A percentile compares a stretch with the other conserved stretches of the same genome.
phyloP scores from a whole-genome alignment of 345 rosid species.

The Brassica juncea region DNA sequence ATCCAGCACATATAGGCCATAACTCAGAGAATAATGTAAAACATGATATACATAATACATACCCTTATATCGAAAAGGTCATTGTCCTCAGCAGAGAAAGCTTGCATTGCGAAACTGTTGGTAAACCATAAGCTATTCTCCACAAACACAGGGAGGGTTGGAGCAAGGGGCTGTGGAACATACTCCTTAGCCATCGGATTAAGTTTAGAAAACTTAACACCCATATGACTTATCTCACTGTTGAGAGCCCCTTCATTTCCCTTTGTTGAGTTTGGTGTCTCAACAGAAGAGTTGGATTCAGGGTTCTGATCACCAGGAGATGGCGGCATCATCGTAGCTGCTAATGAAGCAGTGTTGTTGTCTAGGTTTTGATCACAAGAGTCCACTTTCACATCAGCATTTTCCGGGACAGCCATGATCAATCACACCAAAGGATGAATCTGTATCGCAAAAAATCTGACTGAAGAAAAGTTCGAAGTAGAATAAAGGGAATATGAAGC shows the following conservation, averaged over 20 bases:
- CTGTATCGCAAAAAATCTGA: not conserved
- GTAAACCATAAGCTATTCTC: slow-evolving; percentile 27
- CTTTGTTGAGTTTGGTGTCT: slow-evolving; percentile 22
- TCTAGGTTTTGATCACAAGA: slow-evolving; percentile 42
- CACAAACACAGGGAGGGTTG: slow-evolving; percentile 33
- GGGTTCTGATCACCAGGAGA: slow-evolving; percentile 40
- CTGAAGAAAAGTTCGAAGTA: not conserved
- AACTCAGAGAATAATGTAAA: not conserved
- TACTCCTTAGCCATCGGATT: slow-evolving; percentile 85
- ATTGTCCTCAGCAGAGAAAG: not conserved
- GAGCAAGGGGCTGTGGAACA: slow-evolving; percentile 59
- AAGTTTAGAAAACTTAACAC: slow-evolving; percentile 54
- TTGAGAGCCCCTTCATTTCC: slow-evolving; percentile 36
- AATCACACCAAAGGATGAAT: slow-evolving; percentile 5
- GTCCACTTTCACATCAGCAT: slow-evolving; percentile 64
- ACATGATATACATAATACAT: slow-evolving; percentile 1
- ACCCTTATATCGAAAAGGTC: slow-evolving; percentile 48
- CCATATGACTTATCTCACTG: slow-evolving; percentile 64
- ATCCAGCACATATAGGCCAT: slow-evolving; percentile 4
- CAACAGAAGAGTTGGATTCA: slow-evolving; percentile 38
- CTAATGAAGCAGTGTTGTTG: not conserved
- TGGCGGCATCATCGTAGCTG: not conserved
- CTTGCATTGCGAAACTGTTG: slow-evolving; percentile 47
- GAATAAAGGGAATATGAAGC: not conserved
- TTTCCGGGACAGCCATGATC: slow-evolving; percentile 83